Base-by-base conservation (phyloP, 208 protist genomes). In the Angomonas deanei region DNA sequence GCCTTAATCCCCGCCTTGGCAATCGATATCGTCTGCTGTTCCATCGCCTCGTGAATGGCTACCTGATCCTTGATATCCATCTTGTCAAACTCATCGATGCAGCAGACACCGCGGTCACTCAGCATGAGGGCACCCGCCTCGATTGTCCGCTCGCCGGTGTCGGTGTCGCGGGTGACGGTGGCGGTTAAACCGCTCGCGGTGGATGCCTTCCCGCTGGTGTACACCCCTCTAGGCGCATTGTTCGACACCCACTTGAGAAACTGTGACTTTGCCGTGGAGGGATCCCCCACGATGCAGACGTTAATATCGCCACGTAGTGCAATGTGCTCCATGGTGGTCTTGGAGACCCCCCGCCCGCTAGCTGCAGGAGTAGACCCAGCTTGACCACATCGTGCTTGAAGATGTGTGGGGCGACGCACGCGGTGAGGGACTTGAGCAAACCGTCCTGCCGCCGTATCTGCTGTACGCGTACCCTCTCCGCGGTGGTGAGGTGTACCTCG, bases 1-100 rank as follows among this genome's bases (percentile, higher is more conserved):
- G 98, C 98, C 60, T 98, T 96, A 34, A 99, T 97, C 59, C 96
- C 95, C 0, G 94, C 96, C 74, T 99, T 99, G 50, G 98, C 88
- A 68, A 99, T 99, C 0, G 98, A 99, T 50, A 99, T 99, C 21
- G 98, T 99, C 72, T 99, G 99, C 88, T 99, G 99, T 80, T 99
- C 99, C 98, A 99, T 99, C 10, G 98, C 98, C 77, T 99, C 98
- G 76, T 99, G 99, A 54, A 99, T 99, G n/a, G 98, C 98, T 0
- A 99, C 97, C 80, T 99, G 98, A 75, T 99, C 98, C 67, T 86
- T 87, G 39, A 94, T 64, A 48, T 99, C 97, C 98, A 99, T 99
- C 84, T 99, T 99, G 74, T 99, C 99, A 76, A 99, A 99, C 86
- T 99, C 99, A 80, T 99, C 99, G 68, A 99, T 99, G 78, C 98